Percentiles rank a stretch among this genome's conserved stretches.
Evolutionary conservation across 495 filamentous ascomycete species (phyloP).

Genomic region (Neurospora hispaniola): DNA sequence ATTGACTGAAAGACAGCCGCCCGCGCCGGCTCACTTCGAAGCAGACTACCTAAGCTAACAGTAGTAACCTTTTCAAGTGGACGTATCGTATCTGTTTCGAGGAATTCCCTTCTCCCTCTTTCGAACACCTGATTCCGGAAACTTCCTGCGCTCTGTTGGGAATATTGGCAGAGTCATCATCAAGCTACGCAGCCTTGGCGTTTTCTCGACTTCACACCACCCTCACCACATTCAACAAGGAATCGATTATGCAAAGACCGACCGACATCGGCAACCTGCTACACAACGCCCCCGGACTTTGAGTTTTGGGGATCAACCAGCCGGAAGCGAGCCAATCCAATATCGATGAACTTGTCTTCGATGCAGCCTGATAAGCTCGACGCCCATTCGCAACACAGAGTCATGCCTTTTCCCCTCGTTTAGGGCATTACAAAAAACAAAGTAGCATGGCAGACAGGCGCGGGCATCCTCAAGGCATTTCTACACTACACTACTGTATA

Average conservation of each 20-base stretch:
- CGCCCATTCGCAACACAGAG: background rate
- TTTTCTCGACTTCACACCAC: background rate
- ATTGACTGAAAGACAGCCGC: background rate
- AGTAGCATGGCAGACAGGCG: background rate
- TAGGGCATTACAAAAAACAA: background rate
- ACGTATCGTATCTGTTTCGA: background rate
- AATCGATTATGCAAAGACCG: background rate
- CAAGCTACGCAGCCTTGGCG: background rate
- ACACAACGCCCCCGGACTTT: background rate
- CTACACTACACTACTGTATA: background rate
- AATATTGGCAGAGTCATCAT: background rate
- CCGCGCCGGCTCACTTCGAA: background rate
- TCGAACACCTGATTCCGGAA: background rate
- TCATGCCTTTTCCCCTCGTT: background rate
- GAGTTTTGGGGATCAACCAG: background rate
- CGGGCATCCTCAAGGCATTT: background rate
- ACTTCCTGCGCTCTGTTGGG: background rate
- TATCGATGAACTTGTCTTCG: background rate
- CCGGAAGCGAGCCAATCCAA: background rate
- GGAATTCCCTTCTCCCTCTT: background rate
- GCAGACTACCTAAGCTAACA: background rate
- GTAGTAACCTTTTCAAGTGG: background rate
- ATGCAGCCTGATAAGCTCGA: background rate
- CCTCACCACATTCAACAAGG: background rate
- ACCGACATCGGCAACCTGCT: background rate